A percentile compares a stretch with the other conserved stretches of the same genome.
Evolutionary conservation across 257 asterid species (phyloP).

Genomic region (Sherardia arvensis): DNA sequence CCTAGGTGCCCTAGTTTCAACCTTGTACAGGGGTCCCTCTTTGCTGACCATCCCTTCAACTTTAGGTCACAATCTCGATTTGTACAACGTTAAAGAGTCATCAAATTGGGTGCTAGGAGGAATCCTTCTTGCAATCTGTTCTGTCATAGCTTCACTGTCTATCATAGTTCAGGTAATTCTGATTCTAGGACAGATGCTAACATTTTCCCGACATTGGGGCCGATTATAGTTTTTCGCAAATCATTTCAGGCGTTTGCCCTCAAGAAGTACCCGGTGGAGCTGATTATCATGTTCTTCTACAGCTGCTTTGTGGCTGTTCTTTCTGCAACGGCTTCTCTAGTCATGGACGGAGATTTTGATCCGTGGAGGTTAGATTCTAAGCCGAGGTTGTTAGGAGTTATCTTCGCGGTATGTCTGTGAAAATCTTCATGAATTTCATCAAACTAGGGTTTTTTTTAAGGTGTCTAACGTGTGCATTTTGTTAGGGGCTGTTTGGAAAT

Average conservation of each 20-base stretch:
- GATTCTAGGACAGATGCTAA: neutral
- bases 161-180: slow-evolving; percentile 45
- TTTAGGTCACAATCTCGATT: slow-evolving; percentile 9
- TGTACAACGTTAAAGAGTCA: slow-evolving; percentile 22
- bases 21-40: slow-evolving; percentile 51
- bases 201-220: neutral
- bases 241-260: slow-evolving; percentile 46
- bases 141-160: slow-evolving; percentile 31
- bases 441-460: neutral
- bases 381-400: slow-evolving; percentile 38
- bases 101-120: slow-evolving; percentile 58
- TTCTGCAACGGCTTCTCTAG: slow-evolving; percentile 36
- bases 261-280: slow-evolving; percentile 47
- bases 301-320: slow-evolving; percentile 44
- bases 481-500: slow-evolving; percentile 52
- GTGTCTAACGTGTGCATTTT: neutral
- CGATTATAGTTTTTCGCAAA: neutral
- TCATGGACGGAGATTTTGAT: slow-evolving; percentile 27
- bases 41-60: slow-evolving; percentile 19
- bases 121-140: slow-evolving; percentile 33
- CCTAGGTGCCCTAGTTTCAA: slow-evolving; percentile 41
- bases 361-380: slow-evolving; percentile 44
- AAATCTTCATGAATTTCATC: neutral
- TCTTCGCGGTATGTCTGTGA: slow-evolving; percentile 43
- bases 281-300: slow-evolving; percentile 53